These are phyloP conservation scores for Cryomyces antarcticus DNA, from an alignment of 495 filamentous ascomycete species.

Conservation along the genomic window DNA sequence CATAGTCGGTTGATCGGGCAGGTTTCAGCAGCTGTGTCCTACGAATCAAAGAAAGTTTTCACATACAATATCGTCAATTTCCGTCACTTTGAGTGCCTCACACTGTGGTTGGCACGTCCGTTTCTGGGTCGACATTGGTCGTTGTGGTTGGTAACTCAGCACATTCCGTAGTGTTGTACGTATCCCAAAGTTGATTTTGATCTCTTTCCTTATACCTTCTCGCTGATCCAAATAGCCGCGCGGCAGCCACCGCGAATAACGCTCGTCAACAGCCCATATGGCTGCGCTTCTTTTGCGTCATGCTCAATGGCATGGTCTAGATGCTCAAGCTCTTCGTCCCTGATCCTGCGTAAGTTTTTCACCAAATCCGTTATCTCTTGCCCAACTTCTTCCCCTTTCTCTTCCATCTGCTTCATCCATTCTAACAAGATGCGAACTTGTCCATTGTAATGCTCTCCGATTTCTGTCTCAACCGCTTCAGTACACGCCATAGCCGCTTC, in stretches of 20 bases:
- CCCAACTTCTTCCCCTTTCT: slow-evolving; percentile 52
- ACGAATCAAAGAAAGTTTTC: too few relatives aligned
- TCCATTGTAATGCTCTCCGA: slow-evolving; percentile 86
- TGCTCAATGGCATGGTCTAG: slow-evolving; percentile 86
- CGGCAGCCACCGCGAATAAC: slow-evolving; percentile 74
- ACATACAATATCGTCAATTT: too few relatives aligned
- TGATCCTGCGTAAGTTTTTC: slow-evolving; percentile 53
- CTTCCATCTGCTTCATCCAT: slow-evolving; percentile 50
- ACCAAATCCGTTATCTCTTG: slow-evolving; percentile 59
- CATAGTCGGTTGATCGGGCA: too few relatives aligned
- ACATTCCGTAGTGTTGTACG: too few relatives aligned
- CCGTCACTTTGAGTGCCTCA: too few relatives aligned
- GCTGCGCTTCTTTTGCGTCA: slow-evolving; percentile 70
- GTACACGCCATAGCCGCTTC: slow-evolving; percentile 98
- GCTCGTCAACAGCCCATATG: slow-evolving; percentile 75
- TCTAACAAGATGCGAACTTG: slow-evolving; percentile 64
- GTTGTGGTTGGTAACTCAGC: too few relatives aligned
- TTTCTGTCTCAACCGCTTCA: slow-evolving; percentile 96
- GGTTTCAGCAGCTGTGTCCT: too few relatives aligned
- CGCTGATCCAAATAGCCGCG: slow-evolving; percentile 83
- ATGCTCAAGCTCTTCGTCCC: slow-evolving; percentile 95
- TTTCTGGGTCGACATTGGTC: too few relatives aligned
- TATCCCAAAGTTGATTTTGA: too few relatives aligned
- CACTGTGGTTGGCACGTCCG: too few relatives aligned
- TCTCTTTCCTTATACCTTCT: slow-evolving; percentile 37